Evolutionary conservation across 2,329 filamentous ascomycete genomes (phyloP).

Genomic region (Graphilbum sp.): DNA sequence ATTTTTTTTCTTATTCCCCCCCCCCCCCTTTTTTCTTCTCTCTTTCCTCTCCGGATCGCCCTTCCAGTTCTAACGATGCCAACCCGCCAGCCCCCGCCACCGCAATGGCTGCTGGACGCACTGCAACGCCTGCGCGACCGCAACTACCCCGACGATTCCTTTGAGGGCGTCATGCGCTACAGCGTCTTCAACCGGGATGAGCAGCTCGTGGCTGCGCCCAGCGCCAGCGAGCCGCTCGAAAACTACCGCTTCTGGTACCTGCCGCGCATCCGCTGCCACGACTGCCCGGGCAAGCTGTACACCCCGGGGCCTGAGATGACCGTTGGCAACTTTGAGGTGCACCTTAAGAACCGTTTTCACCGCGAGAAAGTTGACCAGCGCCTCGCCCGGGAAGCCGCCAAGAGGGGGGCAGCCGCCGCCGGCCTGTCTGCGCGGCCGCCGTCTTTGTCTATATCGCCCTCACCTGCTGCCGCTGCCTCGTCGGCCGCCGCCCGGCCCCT

Average conservation of each 20-base stretch:
- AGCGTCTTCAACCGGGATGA: slow-evolving; percentile 63
- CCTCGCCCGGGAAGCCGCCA: slow-evolving; percentile 15
- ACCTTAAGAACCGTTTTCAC: slow-evolving; percentile 74
- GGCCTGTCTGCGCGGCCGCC: not conserved
- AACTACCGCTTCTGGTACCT: slow-evolving; percentile 63
- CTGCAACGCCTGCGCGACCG: slow-evolving; percentile 53
- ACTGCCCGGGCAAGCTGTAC: slow-evolving; percentile 89
- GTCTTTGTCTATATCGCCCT: no score
- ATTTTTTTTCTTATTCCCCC: not conserved
- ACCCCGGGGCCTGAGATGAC: slow-evolving; percentile 75
- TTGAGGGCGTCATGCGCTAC: slow-evolving; percentile 86
- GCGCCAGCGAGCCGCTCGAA: slow-evolving; percentile 32
- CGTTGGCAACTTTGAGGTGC: slow-evolving; percentile 81
- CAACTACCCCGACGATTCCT: slow-evolving; percentile 63
- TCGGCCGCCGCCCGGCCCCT: no score
- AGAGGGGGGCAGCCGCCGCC: not conserved
- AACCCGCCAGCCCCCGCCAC: slow-evolving; percentile 56
- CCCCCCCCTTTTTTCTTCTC: not conserved
- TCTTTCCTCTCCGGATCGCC: no score
- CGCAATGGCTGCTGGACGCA: slow-evolving; percentile 66
- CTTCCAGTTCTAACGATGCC: no score
- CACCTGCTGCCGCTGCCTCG: no score
- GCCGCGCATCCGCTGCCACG: slow-evolving; percentile 77
- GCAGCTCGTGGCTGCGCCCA: slow-evolving; percentile 37
- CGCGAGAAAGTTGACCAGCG: slow-evolving; percentile 50